Evolutionary conservation across 345 rosid species (phyloP), one percentile per base, ranked within the genome.

Genomic region (Heritiera fomes): DNA sequence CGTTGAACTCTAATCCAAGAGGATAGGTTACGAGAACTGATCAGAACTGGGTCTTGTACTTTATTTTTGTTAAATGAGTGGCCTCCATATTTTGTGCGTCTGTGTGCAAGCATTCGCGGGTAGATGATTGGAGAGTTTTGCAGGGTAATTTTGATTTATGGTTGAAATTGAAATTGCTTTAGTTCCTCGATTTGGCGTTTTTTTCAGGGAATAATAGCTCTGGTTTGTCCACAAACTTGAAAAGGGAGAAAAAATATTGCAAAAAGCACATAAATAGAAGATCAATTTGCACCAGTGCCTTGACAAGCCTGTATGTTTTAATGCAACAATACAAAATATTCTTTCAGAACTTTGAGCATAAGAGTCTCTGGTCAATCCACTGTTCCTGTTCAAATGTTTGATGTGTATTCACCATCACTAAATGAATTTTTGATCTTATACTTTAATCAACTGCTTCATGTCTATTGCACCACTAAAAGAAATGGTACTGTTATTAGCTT

Each of bases 1-100:
- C 5, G 2, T 18, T n/a, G 17, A 30, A 70, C 14, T 7, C 7
- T 69, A 67, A 43, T 43, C 32, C 41, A 6, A 45, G 55, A 6
- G 38, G 11, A 23, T 69, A 70, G 55, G 18, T 69, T 46, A 69
- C 20, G 49, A 49, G 58, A 65, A n/a, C 23, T 71, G 40, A 71
- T 71, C 14, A 45, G 10, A 61, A 28, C 3, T 61, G 1, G 34
- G 40, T 61, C 65, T 61, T 28, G 17, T 11, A 28, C 65, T 61
- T 61, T 13, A 28, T 23, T 28, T 28, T 60, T 23, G 64, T 60
- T 23, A 23, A 61, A 61, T 2, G 3, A 28, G 38, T 28, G 11
- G 17, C 65, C 38, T 61, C 65, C 14, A n/a, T 0, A 60, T 60
- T 23, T 23, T 17, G 32, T 60, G 34, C 11, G 2, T 17, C 13